A percentile compares a stretch with the other conserved stretches of the same genome.
phyloP scores from a whole-genome alignment of 1,139 yeast species.

The Hemisphaericaspora lyxosophila region DNA sequence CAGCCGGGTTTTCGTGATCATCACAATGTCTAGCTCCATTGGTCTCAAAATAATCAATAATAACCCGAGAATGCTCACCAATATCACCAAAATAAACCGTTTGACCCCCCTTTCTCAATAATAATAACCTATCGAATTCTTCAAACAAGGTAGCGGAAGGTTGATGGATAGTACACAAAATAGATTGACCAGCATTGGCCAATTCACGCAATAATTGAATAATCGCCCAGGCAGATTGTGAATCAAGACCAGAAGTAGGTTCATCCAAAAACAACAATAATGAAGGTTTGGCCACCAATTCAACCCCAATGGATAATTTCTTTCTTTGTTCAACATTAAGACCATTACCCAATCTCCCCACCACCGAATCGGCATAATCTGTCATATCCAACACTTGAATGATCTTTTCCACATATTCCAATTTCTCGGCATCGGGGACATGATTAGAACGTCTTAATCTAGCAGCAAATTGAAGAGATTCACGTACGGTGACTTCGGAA shows the following conservation, averaged over 20 bases:
- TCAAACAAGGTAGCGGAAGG: slow-evolving; percentile 77
- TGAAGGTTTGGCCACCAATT: slow-evolving; percentile 84
- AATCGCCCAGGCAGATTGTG: slow-evolving; percentile 90
- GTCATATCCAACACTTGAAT: slow-evolving; percentile 58
- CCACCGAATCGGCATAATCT: slow-evolving; percentile 61
- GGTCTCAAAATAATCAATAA: slow-evolving; percentile 67
- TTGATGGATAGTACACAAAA: slow-evolving; percentile 80
- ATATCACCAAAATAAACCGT: slow-evolving; percentile 82
- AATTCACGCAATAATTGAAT: slow-evolving; percentile 73
- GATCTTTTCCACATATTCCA: slow-evolving; percentile 60
- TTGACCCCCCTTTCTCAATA: slow-evolving; percentile 71
- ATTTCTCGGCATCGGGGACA: slow-evolving; percentile 32
- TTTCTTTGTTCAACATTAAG: slow-evolving; percentile 67
- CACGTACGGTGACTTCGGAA: slow-evolving; percentile 58
- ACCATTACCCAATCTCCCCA: slow-evolving; percentile 58
- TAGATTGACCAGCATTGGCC: slow-evolving; percentile 79
- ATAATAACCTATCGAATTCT: slow-evolving; percentile 73
- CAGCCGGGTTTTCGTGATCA: slow-evolving; percentile 60
- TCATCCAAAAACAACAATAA: slow-evolving; percentile 81
- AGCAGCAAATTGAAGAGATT: slow-evolving; percentile 61
- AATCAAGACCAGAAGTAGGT: slow-evolving; percentile 91
- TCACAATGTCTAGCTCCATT: slow-evolving; percentile 65
- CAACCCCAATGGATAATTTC: slow-evolving; percentile 74
- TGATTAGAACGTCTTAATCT: slow-evolving; percentile 54
- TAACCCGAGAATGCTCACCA: slow-evolving; percentile 59